Conservation (phyloP, 176 grass and related monocot genomes). For the Juncus inflexus region DNA sequence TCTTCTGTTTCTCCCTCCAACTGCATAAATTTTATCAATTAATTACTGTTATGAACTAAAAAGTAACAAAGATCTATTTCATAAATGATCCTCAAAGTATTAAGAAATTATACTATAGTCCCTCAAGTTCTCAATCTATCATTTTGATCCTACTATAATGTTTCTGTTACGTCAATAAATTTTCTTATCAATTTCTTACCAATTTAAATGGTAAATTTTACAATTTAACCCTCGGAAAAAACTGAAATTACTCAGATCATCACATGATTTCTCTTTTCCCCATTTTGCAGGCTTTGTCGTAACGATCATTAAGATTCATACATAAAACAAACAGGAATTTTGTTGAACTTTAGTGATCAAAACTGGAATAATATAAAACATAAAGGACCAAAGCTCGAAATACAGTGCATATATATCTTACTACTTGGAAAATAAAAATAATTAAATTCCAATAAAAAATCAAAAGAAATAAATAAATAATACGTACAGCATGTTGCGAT, state of each 20-base stretch:
- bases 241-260: too few relatives aligned
- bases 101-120: neutral
- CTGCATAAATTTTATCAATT: constrained; percentile 36
- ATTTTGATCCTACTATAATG: constrained; percentile 17
- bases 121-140: neutral
- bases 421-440: neutral
- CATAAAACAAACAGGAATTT: neutral
- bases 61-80: neutral
- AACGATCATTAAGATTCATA: constrained; percentile 16
- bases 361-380: neutral
- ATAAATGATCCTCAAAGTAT: neutral
- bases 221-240: too few relatives aligned
- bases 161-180: too few relatives aligned
- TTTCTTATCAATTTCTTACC: too few relatives aligned
- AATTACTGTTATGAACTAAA: neutral
- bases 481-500: constrained; percentile 91
- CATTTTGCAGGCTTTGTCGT: neutral
- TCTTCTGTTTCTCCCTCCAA: constrained; percentile 88
- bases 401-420: too few relatives aligned
- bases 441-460: neutral
- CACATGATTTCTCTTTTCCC: neutral
- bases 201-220: too few relatives aligned
- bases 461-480: constrained; percentile 7
- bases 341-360: neutral
- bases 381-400: neutral